Base-by-base conservation (phyloP, 495 filamentous ascomycete genomes). In the Talaromyces wortmannii region DNA sequence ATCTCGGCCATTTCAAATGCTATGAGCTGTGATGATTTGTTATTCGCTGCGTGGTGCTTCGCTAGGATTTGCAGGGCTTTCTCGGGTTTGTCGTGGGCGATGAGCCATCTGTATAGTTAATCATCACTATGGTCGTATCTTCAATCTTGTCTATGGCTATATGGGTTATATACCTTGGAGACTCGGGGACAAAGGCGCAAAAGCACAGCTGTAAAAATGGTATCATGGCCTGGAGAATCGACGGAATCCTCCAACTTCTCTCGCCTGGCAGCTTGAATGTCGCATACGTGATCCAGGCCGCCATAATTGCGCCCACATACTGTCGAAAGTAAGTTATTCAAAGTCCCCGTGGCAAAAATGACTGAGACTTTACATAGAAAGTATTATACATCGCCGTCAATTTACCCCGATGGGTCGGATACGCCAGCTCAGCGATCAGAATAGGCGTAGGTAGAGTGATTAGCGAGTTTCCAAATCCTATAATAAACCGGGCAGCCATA, bases 31-130 rank as follows among this genome's bases (percentile, higher is more conserved):
- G 54, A 50, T 11, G 48, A 31, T 31, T 31, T 30, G 40, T 68
- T 60, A 5, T 71, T 71, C 42, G 58, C 60, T 10, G 67, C 68
- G 52, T 78, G 69, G 23, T 74, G 70, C 36, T 66, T 66, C 5
- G 68, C 61, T 8, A 78, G 62, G 6, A 75, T 66, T 45, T 65
- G 60, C 23, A 64, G 63, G n/a, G 74, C 74, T 44, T 75, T 64
- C 1, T 72, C 67, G 7, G 64, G 48, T 11, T 64, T 64, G 23
- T 68, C 67, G 15, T 68, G 60, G 33, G 66, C 55, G 13, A 76
- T 61, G 6, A 78, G 67, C 74, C 76, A 81, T 51, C 11, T 33
- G 48, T 33, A 51, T 51, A 16, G 48, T 51, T 30, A 51, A 51
- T 23, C 23, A 12, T 33, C n/a, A n/a, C n/a, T n/a, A n/a, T n/a